Percentiles rank a stretch among this genome's conserved stretches.
Conservation (phyloP, 2,329 filamentous ascomycete species). For the Verticillium zaregamsianum region DNA sequence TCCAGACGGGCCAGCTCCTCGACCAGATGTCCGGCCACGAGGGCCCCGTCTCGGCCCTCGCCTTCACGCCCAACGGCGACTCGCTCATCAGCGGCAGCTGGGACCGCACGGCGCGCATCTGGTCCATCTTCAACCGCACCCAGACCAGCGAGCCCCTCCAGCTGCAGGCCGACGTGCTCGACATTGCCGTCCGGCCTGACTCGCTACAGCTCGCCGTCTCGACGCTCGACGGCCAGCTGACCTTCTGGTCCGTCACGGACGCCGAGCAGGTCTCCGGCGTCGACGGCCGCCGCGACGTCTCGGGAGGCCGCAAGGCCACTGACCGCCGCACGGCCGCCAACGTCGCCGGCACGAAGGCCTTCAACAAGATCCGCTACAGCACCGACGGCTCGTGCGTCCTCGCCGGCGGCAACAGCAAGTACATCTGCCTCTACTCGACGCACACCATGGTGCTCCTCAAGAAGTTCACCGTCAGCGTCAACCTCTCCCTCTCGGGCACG, state of each 20-base stretch:
- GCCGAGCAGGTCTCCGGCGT: conserved; percentile 81
- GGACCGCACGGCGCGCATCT: conserved; percentile 93
- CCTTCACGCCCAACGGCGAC: conserved; percentile 83
- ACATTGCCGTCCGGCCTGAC: conserved; percentile 83
- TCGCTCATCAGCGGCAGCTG: conserved; percentile 88
- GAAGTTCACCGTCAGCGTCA: conserved; percentile 93
- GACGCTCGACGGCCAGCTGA: conserved; percentile 87
- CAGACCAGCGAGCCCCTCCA: conserved; percentile 94
- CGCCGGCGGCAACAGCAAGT: conserved; percentile 94
- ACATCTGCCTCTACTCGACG: conserved; percentile 96
- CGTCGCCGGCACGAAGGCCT: conserved; percentile 83
- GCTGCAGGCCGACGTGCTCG: conserved; percentile 84
- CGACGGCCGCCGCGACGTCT: conserved; percentile 87
- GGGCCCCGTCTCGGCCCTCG: conserved; percentile 82
- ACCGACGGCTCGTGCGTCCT: conserved; percentile 87
- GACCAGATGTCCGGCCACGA: conserved; percentile 91
- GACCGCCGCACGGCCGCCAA: conserved; percentile 92
- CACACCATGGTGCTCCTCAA: conserved; percentile 86
- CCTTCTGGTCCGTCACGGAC: conserved; percentile 90
- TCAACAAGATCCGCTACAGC: conserved; percentile 84
- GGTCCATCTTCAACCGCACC: conserved; percentile 90
- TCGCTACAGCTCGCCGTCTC: conserved; percentile 87
- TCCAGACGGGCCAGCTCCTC: conserved; percentile 92
- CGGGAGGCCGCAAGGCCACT: conserved; percentile 81
- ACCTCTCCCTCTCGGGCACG: conserved; percentile 91